A percentile compares a stretch with the other conserved stretches of the same genome.
Conservation (phyloP, 352 stramenopile species). For the Globisporangium paddicum region DNA sequence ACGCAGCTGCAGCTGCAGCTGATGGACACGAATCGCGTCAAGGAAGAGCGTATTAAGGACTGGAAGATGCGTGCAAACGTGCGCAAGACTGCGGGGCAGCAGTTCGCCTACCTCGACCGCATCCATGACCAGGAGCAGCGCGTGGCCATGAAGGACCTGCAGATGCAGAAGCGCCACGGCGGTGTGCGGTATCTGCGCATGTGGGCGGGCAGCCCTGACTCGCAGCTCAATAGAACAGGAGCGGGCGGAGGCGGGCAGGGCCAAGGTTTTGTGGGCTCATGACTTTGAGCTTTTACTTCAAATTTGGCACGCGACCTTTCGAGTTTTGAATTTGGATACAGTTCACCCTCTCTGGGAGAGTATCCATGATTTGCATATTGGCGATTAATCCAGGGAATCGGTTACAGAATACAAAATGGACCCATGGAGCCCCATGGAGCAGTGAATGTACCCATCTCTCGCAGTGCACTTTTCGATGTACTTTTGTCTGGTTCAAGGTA, state of each 20-base stretch:
- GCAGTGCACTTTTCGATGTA: neutral
- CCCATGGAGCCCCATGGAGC: too few relatives aligned
- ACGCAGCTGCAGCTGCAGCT: conserved; percentile 36
- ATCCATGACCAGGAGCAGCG: conserved; percentile 60
- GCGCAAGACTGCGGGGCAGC: conserved; percentile 37
- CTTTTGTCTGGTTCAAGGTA: neutral
- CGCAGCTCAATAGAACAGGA: conserved; percentile 47
- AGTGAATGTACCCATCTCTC: neutral
- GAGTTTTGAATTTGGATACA: too few relatives aligned
- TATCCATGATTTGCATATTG: neutral
- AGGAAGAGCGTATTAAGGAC: conserved; percentile 38
- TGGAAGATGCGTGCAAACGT: conserved; percentile 52
- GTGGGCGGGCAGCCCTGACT: conserved; percentile 76
- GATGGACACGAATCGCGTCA: conserved; percentile 20
- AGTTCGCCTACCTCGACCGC: conserved; percentile 54
- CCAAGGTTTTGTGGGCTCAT: neutral
- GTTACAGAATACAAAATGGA: neutral
- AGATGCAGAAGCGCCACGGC: conserved; percentile 66
- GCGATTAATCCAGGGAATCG: neutral
- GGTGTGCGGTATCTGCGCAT: conserved; percentile 68
- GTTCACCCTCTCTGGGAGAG: neutral
- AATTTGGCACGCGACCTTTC: conserved; percentile 1
- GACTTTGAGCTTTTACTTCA: too few relatives aligned
- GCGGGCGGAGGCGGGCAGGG: neutral
- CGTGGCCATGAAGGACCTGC: conserved; percentile 38